Percentiles rank a stretch among this genome's conserved stretches.
These are phyloP conservation scores for Eucalyptus marginata DNA, from an alignment of 345 rosid genomes.

Conservation along the genomic window DNA sequence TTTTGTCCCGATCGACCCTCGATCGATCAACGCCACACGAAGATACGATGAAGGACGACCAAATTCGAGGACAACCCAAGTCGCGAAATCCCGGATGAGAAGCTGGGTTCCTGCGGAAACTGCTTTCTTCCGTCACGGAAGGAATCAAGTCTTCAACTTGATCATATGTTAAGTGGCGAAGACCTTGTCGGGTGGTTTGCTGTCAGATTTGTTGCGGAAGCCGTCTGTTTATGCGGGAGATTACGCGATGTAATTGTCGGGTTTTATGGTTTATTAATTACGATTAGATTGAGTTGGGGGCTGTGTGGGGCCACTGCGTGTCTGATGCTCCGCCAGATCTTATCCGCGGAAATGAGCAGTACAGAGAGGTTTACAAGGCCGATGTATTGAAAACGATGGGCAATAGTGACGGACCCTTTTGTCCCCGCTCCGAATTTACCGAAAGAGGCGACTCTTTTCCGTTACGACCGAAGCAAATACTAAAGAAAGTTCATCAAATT, in stretches of 20 bases:
- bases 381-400: not conserved
- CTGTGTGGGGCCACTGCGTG: not conserved
- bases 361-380: not conserved
- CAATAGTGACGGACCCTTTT: not conserved
- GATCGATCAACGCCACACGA: not conserved
- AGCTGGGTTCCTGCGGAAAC: not conserved
- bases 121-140: not conserved
- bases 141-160: not conserved
- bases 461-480: not conserved
- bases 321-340: conserved; percentile 14
- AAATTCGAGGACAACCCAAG: conserved; percentile 7
- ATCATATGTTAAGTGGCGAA: not conserved
- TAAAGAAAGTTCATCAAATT: not conserved
- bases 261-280: not conserved
- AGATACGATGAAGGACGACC: not conserved
- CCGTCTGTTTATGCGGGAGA: not conserved
- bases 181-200: not conserved
- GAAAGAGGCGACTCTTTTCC: not conserved
- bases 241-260: not conserved
- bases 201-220: not conserved
- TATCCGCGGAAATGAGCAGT: conserved; percentile 1
- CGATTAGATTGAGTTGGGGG: not conserved
- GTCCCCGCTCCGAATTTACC: not conserved
- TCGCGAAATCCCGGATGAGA: not conserved
- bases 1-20: not conserved